phyloP scores from a whole-genome alignment of 805 yeast genomes.

The Starmerella geochares region DNA sequence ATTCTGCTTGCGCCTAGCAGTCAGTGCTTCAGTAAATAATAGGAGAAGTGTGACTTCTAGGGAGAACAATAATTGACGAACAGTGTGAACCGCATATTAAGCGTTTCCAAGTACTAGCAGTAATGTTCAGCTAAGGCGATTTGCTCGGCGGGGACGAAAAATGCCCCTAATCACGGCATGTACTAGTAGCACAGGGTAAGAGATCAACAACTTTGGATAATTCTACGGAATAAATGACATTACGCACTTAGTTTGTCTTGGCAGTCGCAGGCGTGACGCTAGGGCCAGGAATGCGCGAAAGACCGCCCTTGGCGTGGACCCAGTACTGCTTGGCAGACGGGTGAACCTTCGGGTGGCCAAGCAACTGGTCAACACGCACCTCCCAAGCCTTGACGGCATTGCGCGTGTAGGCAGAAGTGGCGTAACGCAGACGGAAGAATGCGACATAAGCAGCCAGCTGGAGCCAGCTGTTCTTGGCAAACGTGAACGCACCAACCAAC shows the following conservation, averaged over 20 bases:
- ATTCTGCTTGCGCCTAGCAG: too few species aligned
- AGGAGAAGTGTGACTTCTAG: too few species aligned
- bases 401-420: slow-evolving; percentile 63
- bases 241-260: background rate
- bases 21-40: too few species aligned
- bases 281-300: slow-evolving; percentile 21
- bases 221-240: background rate
- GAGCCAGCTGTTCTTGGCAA: slow-evolving; percentile 53
- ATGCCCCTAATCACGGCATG: too few species aligned
- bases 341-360: slow-evolving; percentile 47
- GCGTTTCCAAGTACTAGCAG: too few species aligned
- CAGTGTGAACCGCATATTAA: too few species aligned
- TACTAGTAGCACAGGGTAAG: too few species aligned
- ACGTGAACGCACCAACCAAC: slow-evolving; percentile 41
- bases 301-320: slow-evolving; percentile 36
- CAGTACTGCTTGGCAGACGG: slow-evolving; percentile 41
- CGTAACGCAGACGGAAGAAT: slow-evolving; percentile 70
- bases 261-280: slow-evolving; percentile 5
- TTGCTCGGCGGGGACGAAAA: too few species aligned
- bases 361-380: slow-evolving; percentile 50
- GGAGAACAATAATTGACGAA: too few species aligned
- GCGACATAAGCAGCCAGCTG: slow-evolving; percentile 39
- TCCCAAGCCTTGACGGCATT: slow-evolving; percentile 58
- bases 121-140: too few species aligned
- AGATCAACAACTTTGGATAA: too few species aligned